phyloP scores from a whole-genome alignment of 495 filamentous ascomycete genomes.

The Aspergillus cristatus region DNA sequence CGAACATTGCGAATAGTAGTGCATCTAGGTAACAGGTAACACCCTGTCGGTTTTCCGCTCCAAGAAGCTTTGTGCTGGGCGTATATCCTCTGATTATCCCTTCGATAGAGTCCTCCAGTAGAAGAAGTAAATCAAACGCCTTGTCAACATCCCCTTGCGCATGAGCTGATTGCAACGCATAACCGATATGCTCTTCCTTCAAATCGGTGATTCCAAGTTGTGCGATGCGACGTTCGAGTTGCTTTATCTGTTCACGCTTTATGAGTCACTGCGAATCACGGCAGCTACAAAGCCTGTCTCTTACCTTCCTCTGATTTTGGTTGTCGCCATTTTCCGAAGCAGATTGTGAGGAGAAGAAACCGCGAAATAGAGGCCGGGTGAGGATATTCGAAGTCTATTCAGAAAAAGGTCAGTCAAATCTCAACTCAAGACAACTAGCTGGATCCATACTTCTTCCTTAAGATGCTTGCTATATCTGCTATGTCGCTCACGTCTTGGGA shows the following conservation, averaged over 20 bases:
- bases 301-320: conserved; percentile 35
- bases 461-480: conserved; percentile 37
- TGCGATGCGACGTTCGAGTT: conserved; percentile 22
- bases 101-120: conserved; percentile 70
- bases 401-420: conserved; percentile 5
- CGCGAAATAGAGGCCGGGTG: conserved; percentile 22
- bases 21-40: conserved; percentile 91
- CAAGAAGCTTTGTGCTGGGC: conserved; percentile 59
- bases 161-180: conserved; percentile 57
- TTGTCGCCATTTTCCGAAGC: conserved; percentile 13
- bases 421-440: neutral
- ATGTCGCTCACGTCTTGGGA: conserved; percentile 64
- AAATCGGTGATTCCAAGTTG: conserved; percentile 26
- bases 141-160: conserved; percentile 62
- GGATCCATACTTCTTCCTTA: conserved; percentile 37
- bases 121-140: conserved; percentile 62
- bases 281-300: neutral
- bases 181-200: conserved; percentile 49
- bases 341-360: conserved; percentile 25
- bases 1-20: conserved; percentile 96
- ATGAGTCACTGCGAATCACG: neutral
- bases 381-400: conserved; percentile 16
- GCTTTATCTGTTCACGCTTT: conserved; percentile 22
- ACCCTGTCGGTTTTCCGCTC: conserved; percentile 74
- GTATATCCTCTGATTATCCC: conserved; percentile 71